A percentile compares a stretch with the other conserved stretches of the same genome.
phyloP scores from a whole-genome alignment of 2,329 filamentous ascomycete genomes.

The Alternaria ventricosa region DNA sequence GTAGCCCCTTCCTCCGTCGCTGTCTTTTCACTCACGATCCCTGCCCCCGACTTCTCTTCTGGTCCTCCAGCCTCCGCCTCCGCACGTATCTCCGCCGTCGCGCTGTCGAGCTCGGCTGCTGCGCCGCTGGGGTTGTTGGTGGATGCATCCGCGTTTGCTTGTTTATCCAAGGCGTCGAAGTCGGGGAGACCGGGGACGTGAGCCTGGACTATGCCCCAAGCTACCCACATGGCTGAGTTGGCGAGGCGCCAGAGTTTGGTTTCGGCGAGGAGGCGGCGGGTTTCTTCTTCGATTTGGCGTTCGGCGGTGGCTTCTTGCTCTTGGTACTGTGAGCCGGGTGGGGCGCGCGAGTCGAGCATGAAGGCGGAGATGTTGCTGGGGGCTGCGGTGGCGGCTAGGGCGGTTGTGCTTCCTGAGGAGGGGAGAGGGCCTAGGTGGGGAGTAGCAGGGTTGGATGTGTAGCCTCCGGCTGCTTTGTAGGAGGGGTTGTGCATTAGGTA shows the following conservation, averaged over 20 bases:
- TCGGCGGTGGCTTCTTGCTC: constrained; percentile 60
- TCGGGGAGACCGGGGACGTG: constrained; percentile 76
- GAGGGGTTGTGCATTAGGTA: constrained; percentile 84
- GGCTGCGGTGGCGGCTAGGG: constrained; percentile 40
- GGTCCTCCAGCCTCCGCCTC: constrained; percentile 20
- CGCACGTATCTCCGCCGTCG: constrained; percentile 26
- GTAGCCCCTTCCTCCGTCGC: constrained; percentile 23
- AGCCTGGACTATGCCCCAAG: constrained; percentile 96
- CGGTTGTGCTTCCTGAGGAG: constrained; percentile 42
- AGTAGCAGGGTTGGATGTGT: constrained; percentile 54
- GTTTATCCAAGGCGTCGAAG: constrained; percentile 42
- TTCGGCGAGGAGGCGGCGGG: constrained; percentile 77
- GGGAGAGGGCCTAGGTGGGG: constrained; percentile 37
- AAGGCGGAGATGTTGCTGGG: constrained; percentile 63
- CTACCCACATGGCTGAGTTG: constrained; percentile 89
- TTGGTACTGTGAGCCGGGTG: constrained; percentile 42
- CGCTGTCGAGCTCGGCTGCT: constrained; percentile 37
- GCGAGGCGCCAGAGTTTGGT: constrained; percentile 84
- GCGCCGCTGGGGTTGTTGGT: constrained; percentile 14
- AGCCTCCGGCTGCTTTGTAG: constrained; percentile 63
- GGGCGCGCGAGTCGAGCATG: constrained; percentile 71
- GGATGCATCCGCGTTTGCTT: constrained; percentile 2
- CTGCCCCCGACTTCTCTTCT: constrained; percentile 20
- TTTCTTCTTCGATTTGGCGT: constrained; percentile 68
- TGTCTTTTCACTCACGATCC: constrained; percentile 35